These are phyloP conservation scores for Leccinum variicolor DNA, from an alignment of 768 basidiomycete species.

Conservation along the genomic window DNA sequence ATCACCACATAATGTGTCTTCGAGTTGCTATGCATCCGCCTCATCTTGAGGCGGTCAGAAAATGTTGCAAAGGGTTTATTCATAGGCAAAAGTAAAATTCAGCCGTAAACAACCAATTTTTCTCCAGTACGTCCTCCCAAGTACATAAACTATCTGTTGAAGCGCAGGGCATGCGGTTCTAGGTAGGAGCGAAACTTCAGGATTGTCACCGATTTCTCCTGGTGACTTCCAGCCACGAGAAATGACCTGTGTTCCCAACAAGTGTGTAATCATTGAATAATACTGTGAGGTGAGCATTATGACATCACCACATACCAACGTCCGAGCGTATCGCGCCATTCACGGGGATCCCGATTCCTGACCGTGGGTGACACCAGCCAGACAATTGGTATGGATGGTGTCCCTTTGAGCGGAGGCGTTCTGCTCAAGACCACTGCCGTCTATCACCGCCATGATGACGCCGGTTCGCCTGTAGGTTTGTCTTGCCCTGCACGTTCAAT, in stretches of 20 bases:
- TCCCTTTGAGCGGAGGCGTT: constrained; percentile 42
- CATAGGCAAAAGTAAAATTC: neutral
- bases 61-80: neutral
- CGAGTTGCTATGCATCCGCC: neutral
- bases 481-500: constrained; percentile 9
- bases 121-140: neutral
- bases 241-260: neutral
- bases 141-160: neutral
- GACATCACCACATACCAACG: neutral
- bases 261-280: neutral
- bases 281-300: neutral
- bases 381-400: constrained; percentile 48
- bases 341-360: neutral
- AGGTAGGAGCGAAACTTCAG: neutral
- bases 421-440: constrained; percentile 40
- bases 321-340: neutral
- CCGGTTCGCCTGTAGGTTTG: neutral
- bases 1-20: neutral
- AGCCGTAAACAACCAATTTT: neutral
- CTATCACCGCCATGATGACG: constrained; percentile 33
- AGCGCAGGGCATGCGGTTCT: neutral
- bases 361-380: constrained; percentile 32
- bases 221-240: neutral
- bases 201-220: neutral
- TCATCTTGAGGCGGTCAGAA: neutral